Base-by-base conservation (phyloP, 768 basidiomycete species). In the Pilatotrama ljubarskyi region DNA sequence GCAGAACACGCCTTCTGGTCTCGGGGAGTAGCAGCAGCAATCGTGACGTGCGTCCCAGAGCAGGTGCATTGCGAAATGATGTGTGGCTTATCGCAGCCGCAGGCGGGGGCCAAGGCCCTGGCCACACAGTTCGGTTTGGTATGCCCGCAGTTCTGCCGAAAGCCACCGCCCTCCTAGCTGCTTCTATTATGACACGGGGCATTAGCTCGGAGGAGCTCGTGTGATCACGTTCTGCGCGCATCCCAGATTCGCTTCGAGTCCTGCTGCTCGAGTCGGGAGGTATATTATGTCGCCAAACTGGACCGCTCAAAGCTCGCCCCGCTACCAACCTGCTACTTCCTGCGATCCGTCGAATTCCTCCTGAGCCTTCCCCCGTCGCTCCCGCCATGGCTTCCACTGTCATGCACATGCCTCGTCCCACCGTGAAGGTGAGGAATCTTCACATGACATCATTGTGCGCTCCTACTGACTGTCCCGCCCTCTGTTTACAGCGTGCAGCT, bases 121-220 rank as follows among this genome's bases (percentile, higher is more conserved):
- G 29, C 29, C 29, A 32, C 32, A 37, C 36, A 7, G 48, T 51
- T 38, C 42, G 17, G 24, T 18, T 53, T 32, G 38, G 35, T 38
- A 51, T 42, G 58, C 35, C 66, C 66, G 66, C 66, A 62, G 64
- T 64, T 67, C 61, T 55, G 40, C 66, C 64, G 63, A 64, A 53
- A 57, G 59, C 58, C 48, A 46, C 66, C 64, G 66, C 29, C 40
- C 20, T n/a, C 49, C 58, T 37, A 36, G 36, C 36, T 32, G 52
- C 62, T 67, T 67, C 63, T 60, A 35, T 59, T 50, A 58, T 62
- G 63, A 51, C 63, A 67, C 59, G 55, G 54, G 60, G 55, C 52
- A 22, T 61, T 50, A 57, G 44, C 57, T 54, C 51, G 53, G 56
- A 37, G 32, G 37, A 41, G 63, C 66, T 64, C 66, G 64, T 67